Conservation (phyloP, 2,329 filamentous ascomycete genomes). For the Laburnicola sp. region DNA sequence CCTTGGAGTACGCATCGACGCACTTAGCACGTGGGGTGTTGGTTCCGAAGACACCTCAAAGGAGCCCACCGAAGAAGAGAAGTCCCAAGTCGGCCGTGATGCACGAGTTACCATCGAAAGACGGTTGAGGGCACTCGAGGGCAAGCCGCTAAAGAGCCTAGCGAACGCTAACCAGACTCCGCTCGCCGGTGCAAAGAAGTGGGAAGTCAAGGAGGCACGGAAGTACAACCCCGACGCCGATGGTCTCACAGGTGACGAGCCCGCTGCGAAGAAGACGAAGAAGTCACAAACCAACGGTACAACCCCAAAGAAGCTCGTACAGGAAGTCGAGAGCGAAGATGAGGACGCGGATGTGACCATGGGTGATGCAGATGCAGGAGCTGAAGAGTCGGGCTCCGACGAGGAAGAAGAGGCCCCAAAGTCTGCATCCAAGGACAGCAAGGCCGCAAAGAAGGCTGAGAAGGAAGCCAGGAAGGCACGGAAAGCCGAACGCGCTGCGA, state of each 20-base stretch:
- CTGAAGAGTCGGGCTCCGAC: slow-evolving; percentile 42
- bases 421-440: slow-evolving; percentile 36
- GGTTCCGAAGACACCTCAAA: slow-evolving; percentile 54
- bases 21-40: slow-evolving; percentile 74
- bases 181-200: slow-evolving; percentile 65
- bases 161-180: slow-evolving; percentile 59
- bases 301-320: slow-evolving; percentile 51
- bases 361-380: slow-evolving; percentile 43
- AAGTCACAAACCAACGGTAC: slow-evolving; percentile 45
- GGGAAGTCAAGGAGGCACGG: slow-evolving; percentile 86
- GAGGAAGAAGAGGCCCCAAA: slow-evolving; percentile 27
- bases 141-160: slow-evolving; percentile 81
- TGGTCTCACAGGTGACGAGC: slow-evolving; percentile 72
- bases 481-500: slow-evolving; percentile 44
- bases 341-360: slow-evolving; percentile 49
- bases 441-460: slow-evolving; percentile 47
- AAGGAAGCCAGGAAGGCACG: slow-evolving; percentile 52
- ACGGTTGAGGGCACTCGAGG: slow-evolving; percentile 77
- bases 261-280: slow-evolving; percentile 60
- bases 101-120: slow-evolving; percentile 75
- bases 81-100: slow-evolving; percentile 74
- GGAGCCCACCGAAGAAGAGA: slow-evolving; percentile 82
- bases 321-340: slow-evolving; percentile 53
- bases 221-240: slow-evolving; percentile 97
- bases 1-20: slow-evolving; percentile 89